A percentile compares a stretch with the other conserved stretches of the same genome.
Evolutionary conservation across 2,329 filamentous ascomycete species (phyloP).

Genomic region (Colletotrichum destructivum): DNA sequence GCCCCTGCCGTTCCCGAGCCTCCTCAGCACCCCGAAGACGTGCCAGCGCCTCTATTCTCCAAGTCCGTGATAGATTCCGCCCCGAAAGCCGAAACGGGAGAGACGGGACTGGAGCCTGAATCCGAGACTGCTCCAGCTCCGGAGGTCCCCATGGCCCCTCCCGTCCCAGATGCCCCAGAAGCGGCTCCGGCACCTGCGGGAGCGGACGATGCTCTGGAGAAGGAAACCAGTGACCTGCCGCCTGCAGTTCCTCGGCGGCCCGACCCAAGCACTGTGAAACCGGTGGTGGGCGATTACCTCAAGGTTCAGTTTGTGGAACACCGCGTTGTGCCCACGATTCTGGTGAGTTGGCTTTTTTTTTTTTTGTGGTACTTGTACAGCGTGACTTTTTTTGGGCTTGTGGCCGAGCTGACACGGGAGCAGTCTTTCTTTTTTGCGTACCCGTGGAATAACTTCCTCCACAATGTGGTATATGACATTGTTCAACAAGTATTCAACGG

Average conservation of each 20-base stretch:
- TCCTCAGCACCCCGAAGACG: constrained; percentile 75
- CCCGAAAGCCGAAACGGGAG: constrained; percentile 7
- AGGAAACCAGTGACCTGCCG: constrained; percentile 31
- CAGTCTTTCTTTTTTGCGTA: constrained; percentile 98
- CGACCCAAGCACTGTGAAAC: constrained; percentile 56
- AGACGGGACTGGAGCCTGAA: constrained; percentile 7
- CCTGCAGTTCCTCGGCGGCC: constrained; percentile 42
- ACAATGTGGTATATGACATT: constrained; percentile 99
- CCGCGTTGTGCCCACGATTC: constrained; percentile 92
- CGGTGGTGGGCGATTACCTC: constrained; percentile 93
- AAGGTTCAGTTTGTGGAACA: constrained; percentile 98
- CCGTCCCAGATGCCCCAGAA: constrained; percentile 32
- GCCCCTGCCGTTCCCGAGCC: constrained; percentile 13
- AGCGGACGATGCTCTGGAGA: constrained; percentile 5
- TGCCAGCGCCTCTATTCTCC: constrained; percentile 76
- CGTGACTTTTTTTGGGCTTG: background rate
- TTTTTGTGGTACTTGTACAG: background rate
- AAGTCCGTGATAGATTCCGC: constrained; percentile 47
- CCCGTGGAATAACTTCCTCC: constrained; percentile 99
- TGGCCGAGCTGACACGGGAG: background rate
- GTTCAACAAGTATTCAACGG: constrained; percentile 99
- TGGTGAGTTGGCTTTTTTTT: constrained; percentile 71
- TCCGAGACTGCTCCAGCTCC: constrained; percentile 47
- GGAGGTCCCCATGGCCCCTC: constrained; percentile 25
- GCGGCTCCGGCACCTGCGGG: constrained; percentile 25